phyloP scores from a whole-genome alignment of 2,329 filamentous ascomycete genomes.

The Torrubiellomyces zombiae region DNA sequence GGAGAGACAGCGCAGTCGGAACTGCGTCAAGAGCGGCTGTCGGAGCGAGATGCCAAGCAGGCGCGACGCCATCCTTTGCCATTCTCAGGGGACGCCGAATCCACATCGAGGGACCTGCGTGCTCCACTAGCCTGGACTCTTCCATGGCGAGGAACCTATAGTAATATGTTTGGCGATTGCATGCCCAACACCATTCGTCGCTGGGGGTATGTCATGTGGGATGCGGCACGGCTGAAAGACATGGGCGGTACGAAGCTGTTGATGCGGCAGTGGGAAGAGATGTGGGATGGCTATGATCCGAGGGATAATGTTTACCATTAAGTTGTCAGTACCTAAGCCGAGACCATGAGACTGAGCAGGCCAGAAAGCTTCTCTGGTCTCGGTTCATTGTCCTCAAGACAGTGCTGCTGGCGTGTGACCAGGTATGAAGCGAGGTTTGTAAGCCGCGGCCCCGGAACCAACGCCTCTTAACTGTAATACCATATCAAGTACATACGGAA shows the following conservation, averaged over 20 bases:
- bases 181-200: conserved; percentile 1
- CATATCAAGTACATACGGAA: no score
- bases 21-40: background rate
- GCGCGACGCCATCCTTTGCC: conserved; percentile 1
- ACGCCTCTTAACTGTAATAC: no score
- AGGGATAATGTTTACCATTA: no score
- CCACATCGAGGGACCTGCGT: background rate
- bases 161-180: conserved; percentile 3
- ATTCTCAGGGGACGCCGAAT: conserved; percentile 4
- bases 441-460: no score
- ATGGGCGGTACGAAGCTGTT: background rate
- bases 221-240: conserved; percentile 3
- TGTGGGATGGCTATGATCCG: conserved; percentile 1
- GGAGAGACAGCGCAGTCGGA: background rate
- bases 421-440: no score
- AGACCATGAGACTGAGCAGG: no score
- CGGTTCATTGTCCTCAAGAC: no score
- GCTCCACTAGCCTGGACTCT: conserved; percentile 4
- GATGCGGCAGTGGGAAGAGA: background rate
- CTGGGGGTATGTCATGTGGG: conserved; percentile 7
- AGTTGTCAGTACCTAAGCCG: no score
- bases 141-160: conserved; percentile 3
- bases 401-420: no score
- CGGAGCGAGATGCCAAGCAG: conserved; percentile 2
- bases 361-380: no score